Evolutionary conservation across 139 green algal genomes (phyloP).

Genomic region (Chlorella sp.): DNA sequence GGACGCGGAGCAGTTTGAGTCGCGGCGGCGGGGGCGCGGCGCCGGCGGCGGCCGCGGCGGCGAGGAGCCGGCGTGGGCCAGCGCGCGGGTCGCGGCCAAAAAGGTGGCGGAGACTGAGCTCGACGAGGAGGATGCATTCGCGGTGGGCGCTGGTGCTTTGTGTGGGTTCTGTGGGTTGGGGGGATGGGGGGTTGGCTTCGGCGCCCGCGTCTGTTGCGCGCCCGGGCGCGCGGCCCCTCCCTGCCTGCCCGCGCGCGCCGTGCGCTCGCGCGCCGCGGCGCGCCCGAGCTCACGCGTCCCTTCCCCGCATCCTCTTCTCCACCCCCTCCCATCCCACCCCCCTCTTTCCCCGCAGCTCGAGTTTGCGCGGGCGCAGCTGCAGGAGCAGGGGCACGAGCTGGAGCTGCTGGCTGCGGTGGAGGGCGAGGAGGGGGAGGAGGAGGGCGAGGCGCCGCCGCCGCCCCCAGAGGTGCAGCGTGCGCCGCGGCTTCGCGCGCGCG

Average conservation of each 20-base stretch:
- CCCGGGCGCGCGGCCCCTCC: not conserved
- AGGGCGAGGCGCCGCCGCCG: not conserved
- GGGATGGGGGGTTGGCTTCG: not conserved
- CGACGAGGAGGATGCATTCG: constrained; percentile 54
- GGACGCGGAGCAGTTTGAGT: constrained; percentile 83
- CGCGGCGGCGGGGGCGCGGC: constrained; percentile 41
- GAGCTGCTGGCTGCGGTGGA: constrained; percentile 47
- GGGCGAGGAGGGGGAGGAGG: constrained; percentile 23
- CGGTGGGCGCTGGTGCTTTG: constrained; percentile 3
- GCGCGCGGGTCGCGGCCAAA: constrained; percentile 11
- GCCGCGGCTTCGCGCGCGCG: too few relatives aligned
- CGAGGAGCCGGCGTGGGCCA: constrained; percentile 5
- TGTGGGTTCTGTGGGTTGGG: not conserved
- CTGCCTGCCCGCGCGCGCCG: not conserved
- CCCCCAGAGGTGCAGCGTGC: not conserved
- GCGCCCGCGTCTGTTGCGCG: too few relatives aligned
- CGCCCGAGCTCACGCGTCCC: not conserved
- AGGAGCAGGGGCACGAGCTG: constrained; percentile 35
- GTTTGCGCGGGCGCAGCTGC: constrained; percentile 22
- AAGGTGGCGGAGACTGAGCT: constrained; percentile 31
- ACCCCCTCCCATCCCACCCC: not conserved
- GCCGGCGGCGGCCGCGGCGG: constrained; percentile 5
- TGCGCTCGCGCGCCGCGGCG: not conserved
- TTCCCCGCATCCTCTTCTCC: not conserved
- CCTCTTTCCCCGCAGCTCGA: not conserved